These are phyloP conservation scores for Mesostigma viride DNA, from an alignment of 139 green algal species.

Conservation along the genomic window DNA sequence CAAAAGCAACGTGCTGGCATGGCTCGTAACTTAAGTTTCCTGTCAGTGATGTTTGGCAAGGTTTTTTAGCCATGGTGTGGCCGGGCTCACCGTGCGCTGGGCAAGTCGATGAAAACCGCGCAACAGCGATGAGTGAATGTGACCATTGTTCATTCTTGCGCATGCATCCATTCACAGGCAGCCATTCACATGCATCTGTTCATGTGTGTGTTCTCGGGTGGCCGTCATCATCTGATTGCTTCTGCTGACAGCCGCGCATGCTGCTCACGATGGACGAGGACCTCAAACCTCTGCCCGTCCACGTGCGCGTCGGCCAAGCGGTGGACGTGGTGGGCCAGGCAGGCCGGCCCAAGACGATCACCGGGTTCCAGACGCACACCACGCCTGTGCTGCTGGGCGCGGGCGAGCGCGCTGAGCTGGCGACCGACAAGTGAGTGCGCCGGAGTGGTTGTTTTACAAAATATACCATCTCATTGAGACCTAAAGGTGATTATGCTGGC, in stretches of 20 bases:
- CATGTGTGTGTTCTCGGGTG: no score
- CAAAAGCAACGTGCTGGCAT: no score
- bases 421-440: constrained; percentile 63
- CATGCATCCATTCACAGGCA: no score
- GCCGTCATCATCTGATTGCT: background rate
- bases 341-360: constrained; percentile 95
- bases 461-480: background rate
- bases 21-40: no score
- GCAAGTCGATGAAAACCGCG: no score
- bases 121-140: no score
- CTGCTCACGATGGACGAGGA: constrained; percentile 88
- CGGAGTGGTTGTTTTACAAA: background rate
- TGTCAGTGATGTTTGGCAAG: no score
- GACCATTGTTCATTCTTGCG: no score
- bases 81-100: no score
- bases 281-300: constrained; percentile 65
- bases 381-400: constrained; percentile 84
- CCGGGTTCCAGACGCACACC: constrained; percentile 90
- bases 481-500: background rate
- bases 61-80: no score
- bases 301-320: constrained; percentile 81
- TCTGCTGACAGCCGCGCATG: constrained; percentile 90
- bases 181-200: no score
- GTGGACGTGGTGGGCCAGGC: constrained; percentile 95
- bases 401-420: constrained; percentile 90